Conservation (phyloP, 148 eudicot species). For the Salicornia ramosissima region DNA sequence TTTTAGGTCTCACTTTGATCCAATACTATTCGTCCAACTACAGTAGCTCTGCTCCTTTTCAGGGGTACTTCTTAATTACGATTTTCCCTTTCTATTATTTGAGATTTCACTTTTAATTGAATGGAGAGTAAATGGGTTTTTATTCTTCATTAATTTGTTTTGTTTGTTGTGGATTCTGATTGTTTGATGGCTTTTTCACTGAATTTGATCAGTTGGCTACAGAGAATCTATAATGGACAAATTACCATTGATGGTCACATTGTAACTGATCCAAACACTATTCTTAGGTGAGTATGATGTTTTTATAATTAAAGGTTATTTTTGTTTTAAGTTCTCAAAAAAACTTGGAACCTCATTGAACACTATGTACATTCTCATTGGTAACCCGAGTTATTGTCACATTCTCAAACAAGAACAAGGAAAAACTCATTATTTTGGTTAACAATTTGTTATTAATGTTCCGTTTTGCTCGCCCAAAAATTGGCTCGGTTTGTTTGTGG, state of each 20-base stretch:
- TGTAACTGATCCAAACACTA: constrained; percentile 49
- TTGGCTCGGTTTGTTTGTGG: too few relatives aligned
- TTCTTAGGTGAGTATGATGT: constrained; percentile 48
- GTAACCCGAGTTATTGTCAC: too few relatives aligned
- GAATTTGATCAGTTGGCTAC: constrained; percentile 65
- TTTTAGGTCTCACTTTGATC: constrained; percentile 53
- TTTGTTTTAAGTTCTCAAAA: background rate
- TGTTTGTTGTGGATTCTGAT: constrained; percentile 10
- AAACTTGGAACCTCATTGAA: too few relatives aligned
- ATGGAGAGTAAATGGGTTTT: background rate
- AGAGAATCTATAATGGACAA: constrained; percentile 73
- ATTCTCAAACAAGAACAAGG: too few relatives aligned
- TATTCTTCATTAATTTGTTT: background rate
- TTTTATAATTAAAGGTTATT: background rate
- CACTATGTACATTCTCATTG: too few relatives aligned
- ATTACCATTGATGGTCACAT: constrained; percentile 58
- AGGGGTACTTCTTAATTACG: constrained; percentile 38
- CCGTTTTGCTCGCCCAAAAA: too few relatives aligned
- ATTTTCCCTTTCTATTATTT: background rate
- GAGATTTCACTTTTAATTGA: background rate
- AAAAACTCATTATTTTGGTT: too few relatives aligned
- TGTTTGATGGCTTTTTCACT: background rate
- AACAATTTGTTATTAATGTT: too few relatives aligned
- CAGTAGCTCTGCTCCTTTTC: constrained; percentile 68
- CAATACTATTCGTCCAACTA: constrained; percentile 67